phyloP scores from a whole-genome alignment of 768 basidiomycete genomes.

The Galerina sulciceps region DNA sequence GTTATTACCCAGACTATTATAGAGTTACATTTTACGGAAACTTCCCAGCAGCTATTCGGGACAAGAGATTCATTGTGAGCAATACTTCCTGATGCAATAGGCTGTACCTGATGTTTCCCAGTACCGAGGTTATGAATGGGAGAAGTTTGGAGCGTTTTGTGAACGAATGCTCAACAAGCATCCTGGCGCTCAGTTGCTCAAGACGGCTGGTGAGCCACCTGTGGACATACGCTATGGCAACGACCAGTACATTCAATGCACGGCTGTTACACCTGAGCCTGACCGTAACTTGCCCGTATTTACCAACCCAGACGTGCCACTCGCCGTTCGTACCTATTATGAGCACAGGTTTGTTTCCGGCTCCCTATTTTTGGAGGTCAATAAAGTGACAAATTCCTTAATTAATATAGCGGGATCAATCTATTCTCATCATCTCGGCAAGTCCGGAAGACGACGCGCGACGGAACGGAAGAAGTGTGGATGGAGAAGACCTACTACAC shows the following conservation, averaged over 20 bases:
- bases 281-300: conserved; percentile 79
- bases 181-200: conserved; percentile 81
- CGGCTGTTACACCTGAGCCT: conserved; percentile 83
- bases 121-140: conserved; percentile 97
- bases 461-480: conserved; percentile 80
- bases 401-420: conserved; percentile 68
- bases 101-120: conserved; percentile 29
- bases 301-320: conserved; percentile 81
- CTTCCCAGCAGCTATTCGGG: conserved; percentile 82
- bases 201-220: conserved; percentile 73
- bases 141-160: conserved; percentile 88
- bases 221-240: conserved; percentile 80
- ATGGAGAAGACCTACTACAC: conserved; percentile 87
- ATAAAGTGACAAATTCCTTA: neutral
- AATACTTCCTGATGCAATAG: neutral
- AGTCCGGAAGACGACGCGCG: conserved; percentile 62
- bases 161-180: conserved; percentile 93
- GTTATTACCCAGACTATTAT: conserved; percentile 93
- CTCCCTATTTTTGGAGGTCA: neutral
- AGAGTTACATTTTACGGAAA: conserved; percentile 92
- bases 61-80: conserved; percentile 90
- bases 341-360: conserved; percentile 67
- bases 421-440: conserved; percentile 80
- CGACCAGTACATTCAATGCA: conserved; percentile 89
- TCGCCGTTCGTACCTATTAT: conserved; percentile 82